A percentile compares a stretch with the other conserved stretches of the same genome.
These are phyloP conservation scores for Apiosordaria backusii DNA, from an alignment of 495 filamentous ascomycete genomes.

Conservation along the genomic window DNA sequence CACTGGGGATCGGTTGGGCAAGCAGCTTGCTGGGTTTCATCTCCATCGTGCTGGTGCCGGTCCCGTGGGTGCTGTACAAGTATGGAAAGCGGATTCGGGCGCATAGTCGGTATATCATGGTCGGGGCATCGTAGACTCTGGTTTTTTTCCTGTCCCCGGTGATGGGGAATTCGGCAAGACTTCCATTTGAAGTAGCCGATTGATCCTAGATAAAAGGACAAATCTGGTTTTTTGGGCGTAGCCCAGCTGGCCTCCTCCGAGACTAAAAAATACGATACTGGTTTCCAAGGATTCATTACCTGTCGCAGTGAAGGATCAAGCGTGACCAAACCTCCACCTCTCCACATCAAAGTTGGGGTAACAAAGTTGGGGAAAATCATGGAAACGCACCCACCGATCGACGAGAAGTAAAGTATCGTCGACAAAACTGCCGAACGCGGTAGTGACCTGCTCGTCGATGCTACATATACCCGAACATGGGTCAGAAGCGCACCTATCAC, in stretches of 20 bases:
- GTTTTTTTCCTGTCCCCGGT: too few species aligned
- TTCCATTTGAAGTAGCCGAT: too few species aligned
- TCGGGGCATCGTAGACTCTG: too few species aligned
- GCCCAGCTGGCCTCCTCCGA: background rate
- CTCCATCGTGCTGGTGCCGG: constrained; percentile 52
- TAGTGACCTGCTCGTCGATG: background rate
- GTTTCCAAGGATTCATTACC: too few species aligned
- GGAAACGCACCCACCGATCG: background rate
- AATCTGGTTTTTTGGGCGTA: background rate
- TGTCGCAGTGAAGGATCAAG: background rate
- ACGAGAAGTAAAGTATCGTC: background rate
- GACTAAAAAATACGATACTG: background rate
- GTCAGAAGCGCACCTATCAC: constrained; percentile 22
- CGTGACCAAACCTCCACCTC: background rate
- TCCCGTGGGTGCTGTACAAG: constrained; percentile 51
- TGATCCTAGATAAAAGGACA: background rate
- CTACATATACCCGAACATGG: constrained; percentile 8
- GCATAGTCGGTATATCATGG: constrained; percentile 38
- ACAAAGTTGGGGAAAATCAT: background rate
- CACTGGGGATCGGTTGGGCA: constrained; percentile 57
- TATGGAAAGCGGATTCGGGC: constrained; percentile 45
- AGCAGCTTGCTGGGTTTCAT: constrained; percentile 57
- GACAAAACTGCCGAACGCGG: constrained; percentile 17
- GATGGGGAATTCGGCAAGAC: too few species aligned
- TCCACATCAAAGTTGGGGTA: background rate